phyloP scores from a whole-genome alignment of 257 asterid species.

The Petunia secreta region DNA sequence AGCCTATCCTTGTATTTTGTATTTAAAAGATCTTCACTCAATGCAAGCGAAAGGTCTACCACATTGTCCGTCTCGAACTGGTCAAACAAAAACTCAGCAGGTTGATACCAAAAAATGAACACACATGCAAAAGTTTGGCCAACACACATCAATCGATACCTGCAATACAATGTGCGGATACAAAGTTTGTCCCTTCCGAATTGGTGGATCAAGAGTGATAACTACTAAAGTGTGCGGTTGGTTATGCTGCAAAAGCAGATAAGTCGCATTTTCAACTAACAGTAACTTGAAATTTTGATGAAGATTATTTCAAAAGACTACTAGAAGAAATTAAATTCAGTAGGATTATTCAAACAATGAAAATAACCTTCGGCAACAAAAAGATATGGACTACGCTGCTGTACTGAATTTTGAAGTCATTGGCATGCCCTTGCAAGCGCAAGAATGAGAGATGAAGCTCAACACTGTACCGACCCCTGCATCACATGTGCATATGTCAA shows the following conservation, averaged over 20 bases:
- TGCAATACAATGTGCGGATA: slow-evolving; percentile 97
- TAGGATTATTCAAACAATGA: neutral
- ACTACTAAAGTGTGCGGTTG: slow-evolving; percentile 94
- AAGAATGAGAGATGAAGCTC: slow-evolving; percentile 94
- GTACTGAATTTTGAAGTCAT: slow-evolving; percentile 95
- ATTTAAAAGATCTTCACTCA: slow-evolving; percentile 76
- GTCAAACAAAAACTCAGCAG: neutral
- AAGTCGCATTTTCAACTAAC: neutral
- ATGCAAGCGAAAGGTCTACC: slow-evolving; percentile 60
- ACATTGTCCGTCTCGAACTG: slow-evolving; percentile 91
- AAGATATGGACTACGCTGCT: slow-evolving; percentile 94
- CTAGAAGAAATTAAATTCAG: neutral
- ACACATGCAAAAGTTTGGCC: neutral
- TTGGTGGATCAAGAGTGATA: slow-evolving; percentile 96
- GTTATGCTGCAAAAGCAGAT: slow-evolving; percentile 65
- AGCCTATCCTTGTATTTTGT: slow-evolving; percentile 83
- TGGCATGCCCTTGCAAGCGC: slow-evolving; percentile 99
- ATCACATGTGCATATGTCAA: slow-evolving; percentile 34
- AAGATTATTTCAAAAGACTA: neutral
- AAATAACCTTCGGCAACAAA: slow-evolving; percentile 86
- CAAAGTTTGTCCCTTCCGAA: slow-evolving; percentile 95
- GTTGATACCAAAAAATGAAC: neutral
- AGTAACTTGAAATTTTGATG: neutral
- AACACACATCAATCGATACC: slow-evolving; percentile 49
- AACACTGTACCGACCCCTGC: slow-evolving; percentile 89